Conservation (phyloP, 164 flowering plant genomes). For the grape (Vitis vinifera) region DNA sequence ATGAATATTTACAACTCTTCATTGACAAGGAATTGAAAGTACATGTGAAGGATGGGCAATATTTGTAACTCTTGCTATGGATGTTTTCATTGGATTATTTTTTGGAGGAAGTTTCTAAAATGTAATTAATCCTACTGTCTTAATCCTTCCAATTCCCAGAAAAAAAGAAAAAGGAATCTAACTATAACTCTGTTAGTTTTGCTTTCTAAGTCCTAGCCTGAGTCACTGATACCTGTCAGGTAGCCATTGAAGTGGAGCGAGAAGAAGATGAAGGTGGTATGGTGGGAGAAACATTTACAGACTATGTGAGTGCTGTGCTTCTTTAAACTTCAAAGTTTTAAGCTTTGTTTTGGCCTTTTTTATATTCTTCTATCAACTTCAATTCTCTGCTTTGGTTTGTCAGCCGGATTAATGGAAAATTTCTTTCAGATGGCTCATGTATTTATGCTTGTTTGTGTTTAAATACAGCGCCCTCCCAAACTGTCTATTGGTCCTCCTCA, state of each 20-base stretch:
- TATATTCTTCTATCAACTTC: not conserved
- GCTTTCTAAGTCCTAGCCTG: not conserved
- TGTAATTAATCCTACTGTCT: not conserved
- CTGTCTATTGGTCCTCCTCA: constrained; percentile 90
- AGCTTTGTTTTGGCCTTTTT: not conserved
- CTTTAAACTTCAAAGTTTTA: not conserved
- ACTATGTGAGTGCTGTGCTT: constrained; percentile 59
- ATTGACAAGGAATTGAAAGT: too few relatives aligned
- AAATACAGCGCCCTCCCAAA: constrained; percentile 83
- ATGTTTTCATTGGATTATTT: not conserved
- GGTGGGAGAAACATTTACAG: constrained; percentile 93
- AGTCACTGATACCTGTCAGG: constrained; percentile 38
- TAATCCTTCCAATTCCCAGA: not conserved
- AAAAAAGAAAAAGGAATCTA: not conserved
- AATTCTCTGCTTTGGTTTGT: not conserved
- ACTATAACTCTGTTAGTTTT: not conserved
- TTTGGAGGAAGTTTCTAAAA: not conserved
- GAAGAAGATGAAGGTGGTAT: constrained; percentile 95
- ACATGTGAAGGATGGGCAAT: not conserved
- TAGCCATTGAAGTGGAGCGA: constrained; percentile 87
- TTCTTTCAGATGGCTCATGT: not conserved
- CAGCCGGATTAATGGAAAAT: not conserved
- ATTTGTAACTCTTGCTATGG: not conserved
- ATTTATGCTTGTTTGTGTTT: constrained; percentile 1
- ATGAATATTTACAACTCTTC: too few relatives aligned